These are phyloP conservation scores for Arxiozyma bovina DNA, from an alignment of 1,139 yeast species.

Conservation along the genomic window DNA sequence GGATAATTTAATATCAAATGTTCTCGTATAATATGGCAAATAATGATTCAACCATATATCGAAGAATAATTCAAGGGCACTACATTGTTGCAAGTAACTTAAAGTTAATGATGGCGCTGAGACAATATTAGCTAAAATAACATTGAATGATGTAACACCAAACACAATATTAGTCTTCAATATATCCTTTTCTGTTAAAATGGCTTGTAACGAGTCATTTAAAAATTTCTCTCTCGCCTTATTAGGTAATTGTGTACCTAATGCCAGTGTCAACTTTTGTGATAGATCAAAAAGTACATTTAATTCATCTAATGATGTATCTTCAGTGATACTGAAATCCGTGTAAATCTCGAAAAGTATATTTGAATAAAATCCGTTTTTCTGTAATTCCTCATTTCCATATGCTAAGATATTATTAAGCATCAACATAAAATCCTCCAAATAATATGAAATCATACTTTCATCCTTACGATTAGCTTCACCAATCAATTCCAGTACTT, in stretches of 20 bases:
- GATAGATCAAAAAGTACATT: slow-evolving; percentile 28
- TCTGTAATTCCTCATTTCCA: slow-evolving; percentile 48
- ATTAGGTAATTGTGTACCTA: slow-evolving; percentile 27
- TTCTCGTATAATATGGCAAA: slow-evolving; percentile 54
- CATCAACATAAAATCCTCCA: slow-evolving; percentile 71
- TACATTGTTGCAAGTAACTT: slow-evolving; percentile 40
- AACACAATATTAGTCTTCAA: slow-evolving; percentile 36
- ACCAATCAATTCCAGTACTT: slow-evolving; percentile 48
- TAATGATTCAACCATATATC: slow-evolving; percentile 53
- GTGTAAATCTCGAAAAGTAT: slow-evolving; percentile 26
- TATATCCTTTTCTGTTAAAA: slow-evolving; percentile 24
- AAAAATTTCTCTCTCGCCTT: slow-evolving; percentile 22
- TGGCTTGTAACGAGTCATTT: slow-evolving; percentile 23
- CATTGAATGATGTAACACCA: slow-evolving; percentile 52
- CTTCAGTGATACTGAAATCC: slow-evolving; percentile 29
- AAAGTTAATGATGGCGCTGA: slow-evolving; percentile 54
- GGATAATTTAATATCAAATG: slow-evolving; percentile 72
- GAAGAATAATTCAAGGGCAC: slow-evolving; percentile 46
- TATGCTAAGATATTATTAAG: slow-evolving; percentile 70
- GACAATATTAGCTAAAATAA: slow-evolving; percentile 57
- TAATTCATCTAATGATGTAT: slow-evolving; percentile 26
- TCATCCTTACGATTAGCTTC: slow-evolving; percentile 46
- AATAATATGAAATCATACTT: slow-evolving; percentile 44
- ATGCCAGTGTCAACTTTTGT: slow-evolving; percentile 30
- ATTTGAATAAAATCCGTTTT: slow-evolving; percentile 27